Conservation (phyloP, 495 filamentous ascomycete species). For the Copromyces sp. region DNA sequence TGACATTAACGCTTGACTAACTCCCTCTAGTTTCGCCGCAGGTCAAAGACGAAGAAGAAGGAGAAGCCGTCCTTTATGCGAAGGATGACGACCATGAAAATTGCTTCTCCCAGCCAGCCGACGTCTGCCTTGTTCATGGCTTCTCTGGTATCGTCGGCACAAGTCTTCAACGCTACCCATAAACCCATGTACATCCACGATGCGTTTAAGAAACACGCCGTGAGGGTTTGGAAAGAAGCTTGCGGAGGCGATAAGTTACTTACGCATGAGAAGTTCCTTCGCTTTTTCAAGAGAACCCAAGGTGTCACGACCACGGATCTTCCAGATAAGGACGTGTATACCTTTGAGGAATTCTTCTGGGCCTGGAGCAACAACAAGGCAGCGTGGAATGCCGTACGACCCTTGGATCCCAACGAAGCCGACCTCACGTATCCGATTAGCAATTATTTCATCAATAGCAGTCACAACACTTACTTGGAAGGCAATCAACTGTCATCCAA, state of each 20-base stretch:
- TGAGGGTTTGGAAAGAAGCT: slow-evolving; percentile 23
- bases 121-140: slow-evolving; percentile 11
- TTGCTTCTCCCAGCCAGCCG: slow-evolving; percentile 13
- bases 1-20: neutral
- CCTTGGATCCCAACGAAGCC: slow-evolving; percentile 13
- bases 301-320: slow-evolving; percentile 17
- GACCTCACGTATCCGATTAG: slow-evolving; percentile 50
- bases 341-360: slow-evolving; percentile 33
- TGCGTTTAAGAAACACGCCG: slow-evolving; percentile 25
- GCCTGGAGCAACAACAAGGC: slow-evolving; percentile 26
- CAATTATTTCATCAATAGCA: slow-evolving; percentile 85
- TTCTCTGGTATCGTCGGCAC: slow-evolving; percentile 9
- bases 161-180: slow-evolving; percentile 11
- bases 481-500: slow-evolving; percentile 80
- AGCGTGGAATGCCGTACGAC: slow-evolving; percentile 25
- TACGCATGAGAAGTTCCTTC: slow-evolving; percentile 22
- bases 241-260: slow-evolving; percentile 18
- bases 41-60: slow-evolving; percentile 14
- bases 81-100: slow-evolving; percentile 20
- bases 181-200: slow-evolving; percentile 14
- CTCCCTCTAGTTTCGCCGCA: slow-evolving; percentile 11
- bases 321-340: slow-evolving; percentile 23
- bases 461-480: slow-evolving; percentile 76
- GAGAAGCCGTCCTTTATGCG: slow-evolving; percentile 15
- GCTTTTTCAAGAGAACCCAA: slow-evolving; percentile 30